A percentile compares a stretch with the other conserved stretches of the same genome.
Evolutionary conservation across 768 basidiomycete species (phyloP).

Genomic region (Trametes maxima): DNA sequence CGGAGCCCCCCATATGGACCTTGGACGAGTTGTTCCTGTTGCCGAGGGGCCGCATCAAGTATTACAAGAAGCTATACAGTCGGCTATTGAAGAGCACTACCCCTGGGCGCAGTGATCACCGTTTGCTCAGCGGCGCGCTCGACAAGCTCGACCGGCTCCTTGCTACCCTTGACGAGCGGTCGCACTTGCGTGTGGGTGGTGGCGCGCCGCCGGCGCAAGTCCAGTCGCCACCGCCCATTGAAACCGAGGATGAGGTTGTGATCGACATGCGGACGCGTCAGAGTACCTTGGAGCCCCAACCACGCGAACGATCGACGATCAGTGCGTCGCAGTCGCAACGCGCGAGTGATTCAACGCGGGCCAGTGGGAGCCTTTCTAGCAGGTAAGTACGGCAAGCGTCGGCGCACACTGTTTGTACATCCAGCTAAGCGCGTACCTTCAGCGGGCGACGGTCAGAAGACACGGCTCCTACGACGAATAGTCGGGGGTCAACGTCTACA

Average conservation of each 20-base stretch:
- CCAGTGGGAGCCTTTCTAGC: constrained; percentile 49
- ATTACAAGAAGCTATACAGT: constrained; percentile 90
- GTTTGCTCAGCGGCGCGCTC: constrained; percentile 74
- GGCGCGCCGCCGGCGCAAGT: constrained; percentile 15
- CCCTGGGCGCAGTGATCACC: constrained; percentile 86
- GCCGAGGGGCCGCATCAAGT: constrained; percentile 81
- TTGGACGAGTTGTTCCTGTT: constrained; percentile 87
- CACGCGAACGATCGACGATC: constrained; percentile 7
- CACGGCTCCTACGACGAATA: constrained; percentile 55
- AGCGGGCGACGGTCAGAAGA: constrained; percentile 67
- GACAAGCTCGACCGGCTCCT: constrained; percentile 80
- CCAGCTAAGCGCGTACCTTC: not conserved
- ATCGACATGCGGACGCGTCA: constrained; percentile 52
- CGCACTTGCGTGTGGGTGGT: constrained; percentile 53
- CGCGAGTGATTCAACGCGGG: constrained; percentile 30
- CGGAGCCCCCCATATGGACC: constrained; percentile 63
- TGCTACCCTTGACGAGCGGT: constrained; percentile 61
- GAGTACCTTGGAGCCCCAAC: constrained; percentile 23
- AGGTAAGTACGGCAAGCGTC: constrained; percentile 45
- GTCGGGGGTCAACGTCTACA: constrained; percentile 53
- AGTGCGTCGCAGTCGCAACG: constrained; percentile 27
- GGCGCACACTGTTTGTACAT: not conserved
- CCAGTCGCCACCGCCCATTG: constrained; percentile 27
- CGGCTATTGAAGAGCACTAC: constrained; percentile 84
- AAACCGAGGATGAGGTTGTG: constrained; percentile 58